Conservation (phyloP, 164 flowering plant species). For the Platanus orientalis region DNA sequence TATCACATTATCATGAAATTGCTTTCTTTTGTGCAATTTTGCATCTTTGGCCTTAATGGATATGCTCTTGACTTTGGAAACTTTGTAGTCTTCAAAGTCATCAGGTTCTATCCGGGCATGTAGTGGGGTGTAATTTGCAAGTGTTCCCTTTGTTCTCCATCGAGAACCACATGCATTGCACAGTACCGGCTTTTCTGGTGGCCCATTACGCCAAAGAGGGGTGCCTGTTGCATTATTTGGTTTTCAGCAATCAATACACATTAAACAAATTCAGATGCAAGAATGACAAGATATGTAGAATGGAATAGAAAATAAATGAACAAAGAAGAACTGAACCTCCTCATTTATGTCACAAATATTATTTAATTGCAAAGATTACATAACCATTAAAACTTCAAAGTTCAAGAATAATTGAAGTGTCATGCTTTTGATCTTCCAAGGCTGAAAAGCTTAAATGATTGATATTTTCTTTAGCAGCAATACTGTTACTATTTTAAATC, state of each 20-base stretch:
- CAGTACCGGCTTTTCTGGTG: constrained; percentile 82
- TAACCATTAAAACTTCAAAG: background rate
- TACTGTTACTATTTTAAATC: background rate
- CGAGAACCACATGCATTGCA: constrained; percentile 95
- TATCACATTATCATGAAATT: constrained; percentile 19
- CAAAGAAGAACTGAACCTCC: background rate
- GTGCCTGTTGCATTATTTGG: constrained; percentile 45
- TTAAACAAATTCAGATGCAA: background rate
- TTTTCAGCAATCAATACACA: constrained; percentile 12
- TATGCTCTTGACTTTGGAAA: constrained; percentile 36
- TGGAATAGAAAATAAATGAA: background rate
- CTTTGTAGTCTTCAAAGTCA: constrained; percentile 46
- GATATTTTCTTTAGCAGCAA: background rate
- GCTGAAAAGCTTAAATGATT: background rate
- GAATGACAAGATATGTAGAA: background rate
- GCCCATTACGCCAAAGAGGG: constrained; percentile 94
- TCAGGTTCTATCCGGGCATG: constrained; percentile 65
- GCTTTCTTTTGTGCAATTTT: constrained; percentile 50
- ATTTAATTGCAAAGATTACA: background rate
- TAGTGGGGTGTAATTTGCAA: constrained; percentile 72
- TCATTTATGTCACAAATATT: background rate
- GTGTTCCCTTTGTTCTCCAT: constrained; percentile 88
- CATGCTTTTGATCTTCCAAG: background rate
- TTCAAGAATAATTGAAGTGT: background rate
- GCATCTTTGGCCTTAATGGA: constrained; percentile 48